phyloP scores from a whole-genome alignment of 176 grass and related monocot species.

The Carex littledalei region DNA sequence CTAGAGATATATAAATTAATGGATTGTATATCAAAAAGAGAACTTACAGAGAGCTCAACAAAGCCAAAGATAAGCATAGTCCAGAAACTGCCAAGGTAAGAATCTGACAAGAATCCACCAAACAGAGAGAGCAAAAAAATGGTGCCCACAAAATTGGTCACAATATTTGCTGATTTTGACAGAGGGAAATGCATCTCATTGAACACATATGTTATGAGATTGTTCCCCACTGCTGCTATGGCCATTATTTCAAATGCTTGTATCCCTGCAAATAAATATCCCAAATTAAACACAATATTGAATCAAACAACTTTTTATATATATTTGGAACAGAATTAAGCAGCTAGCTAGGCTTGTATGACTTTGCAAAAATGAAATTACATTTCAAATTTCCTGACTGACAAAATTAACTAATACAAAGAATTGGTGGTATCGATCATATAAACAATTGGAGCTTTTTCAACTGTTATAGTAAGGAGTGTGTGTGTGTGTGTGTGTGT shows the following conservation, averaged over 20 bases:
- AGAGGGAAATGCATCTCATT: conserved; percentile 93
- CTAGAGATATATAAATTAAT: not conserved
- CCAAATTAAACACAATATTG: not conserved
- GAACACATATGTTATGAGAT: conserved; percentile 98
- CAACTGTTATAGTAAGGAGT: not conserved
- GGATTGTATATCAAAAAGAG: not conserved
- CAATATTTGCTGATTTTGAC: conserved; percentile 81
- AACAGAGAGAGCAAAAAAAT: conserved; percentile 81
- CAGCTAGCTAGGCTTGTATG: not conserved
- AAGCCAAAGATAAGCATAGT: conserved; percentile 95
- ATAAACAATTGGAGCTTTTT: not conserved
- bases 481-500: not conserved
- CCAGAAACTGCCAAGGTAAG: conserved; percentile 96
- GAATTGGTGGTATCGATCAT: not conserved
- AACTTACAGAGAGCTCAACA: conserved; percentile 82
- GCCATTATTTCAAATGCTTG: conserved; percentile 97
- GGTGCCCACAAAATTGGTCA: conserved; percentile 92
- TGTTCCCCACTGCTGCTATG: conserved; percentile 97
- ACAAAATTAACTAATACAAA: not conserved
- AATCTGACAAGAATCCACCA: conserved; percentile 90
- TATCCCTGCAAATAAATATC: conserved; percentile 38
- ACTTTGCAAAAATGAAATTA: not conserved
- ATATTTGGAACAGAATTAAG: not conserved
- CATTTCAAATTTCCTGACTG: not conserved
- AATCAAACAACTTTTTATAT: not conserved